A percentile compares a stretch with the other conserved stretches of the same genome.
These are phyloP conservation scores for Glycine latifolia DNA, from an alignment of 306 rosid species.

Conservation along the genomic window DNA sequence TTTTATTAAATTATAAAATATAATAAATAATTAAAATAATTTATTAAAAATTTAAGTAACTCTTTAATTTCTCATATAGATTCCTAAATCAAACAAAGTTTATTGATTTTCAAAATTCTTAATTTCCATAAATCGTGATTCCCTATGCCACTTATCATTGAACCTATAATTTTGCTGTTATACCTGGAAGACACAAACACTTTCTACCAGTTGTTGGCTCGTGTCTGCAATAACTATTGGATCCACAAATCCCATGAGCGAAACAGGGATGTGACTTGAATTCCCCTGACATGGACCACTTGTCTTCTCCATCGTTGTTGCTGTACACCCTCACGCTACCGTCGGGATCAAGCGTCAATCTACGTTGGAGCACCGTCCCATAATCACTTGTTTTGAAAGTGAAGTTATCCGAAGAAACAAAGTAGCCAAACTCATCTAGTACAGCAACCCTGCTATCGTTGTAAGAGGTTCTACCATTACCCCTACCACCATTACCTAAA, in stretches of 20 bases:
- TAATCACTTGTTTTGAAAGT: background rate
- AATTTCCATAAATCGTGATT: too few relatives aligned
- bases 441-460: conserved; percentile 14
- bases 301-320: background rate
- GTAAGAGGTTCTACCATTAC: conserved; percentile 11
- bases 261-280: background rate
- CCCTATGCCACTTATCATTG: too few relatives aligned
- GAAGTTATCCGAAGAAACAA: conserved; percentile 29
- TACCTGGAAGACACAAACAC: conserved; percentile 36
- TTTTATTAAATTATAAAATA: too few relatives aligned
- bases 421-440: background rate
- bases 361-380: background rate
- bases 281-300: background rate
- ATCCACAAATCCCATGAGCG: conserved; percentile 43
- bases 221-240: conserved; percentile 12
- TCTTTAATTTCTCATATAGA: too few relatives aligned
- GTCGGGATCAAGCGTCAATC: conserved; percentile 33
- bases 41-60: too few relatives aligned
- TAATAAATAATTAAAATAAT: too few relatives aligned
- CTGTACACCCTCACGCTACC: conserved; percentile 37
- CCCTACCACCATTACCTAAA: background rate
- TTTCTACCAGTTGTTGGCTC: background rate
- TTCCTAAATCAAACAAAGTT: too few relatives aligned
- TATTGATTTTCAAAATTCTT: too few relatives aligned
- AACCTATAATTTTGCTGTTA: too few relatives aligned